Evolutionary conservation across 148 eudicot species (phyloP).

Genomic region (Rhododendron mucronatum): DNA sequence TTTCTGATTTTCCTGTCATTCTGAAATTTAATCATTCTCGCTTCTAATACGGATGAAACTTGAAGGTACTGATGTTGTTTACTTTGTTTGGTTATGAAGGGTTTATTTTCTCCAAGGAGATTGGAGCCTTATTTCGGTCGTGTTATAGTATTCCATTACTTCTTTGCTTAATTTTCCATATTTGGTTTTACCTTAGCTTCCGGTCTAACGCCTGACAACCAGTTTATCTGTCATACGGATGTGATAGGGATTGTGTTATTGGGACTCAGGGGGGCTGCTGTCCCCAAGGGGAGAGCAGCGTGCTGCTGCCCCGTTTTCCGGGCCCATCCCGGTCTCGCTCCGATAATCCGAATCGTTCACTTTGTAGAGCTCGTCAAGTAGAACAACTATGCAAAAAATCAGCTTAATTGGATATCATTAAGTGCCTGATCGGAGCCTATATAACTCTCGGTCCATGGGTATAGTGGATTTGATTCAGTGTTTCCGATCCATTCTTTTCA

Average conservation of each 20-base stretch:
- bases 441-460: no score
- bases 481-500: no score
- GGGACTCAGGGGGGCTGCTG: no score
- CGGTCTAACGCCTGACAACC: neutral
- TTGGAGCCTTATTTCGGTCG: neutral
- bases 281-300: no score
- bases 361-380: no score
- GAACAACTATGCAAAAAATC: no score
- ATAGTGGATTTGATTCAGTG: no score
- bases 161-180: neutral
- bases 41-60: neutral
- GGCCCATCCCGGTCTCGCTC: no score
- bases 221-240: neutral
- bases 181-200: neutral
- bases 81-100: constrained; percentile 8
- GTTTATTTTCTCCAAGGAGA: constrained; percentile 2
- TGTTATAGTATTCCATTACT: neutral
- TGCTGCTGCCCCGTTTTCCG: no score
- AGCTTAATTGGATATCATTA: no score
- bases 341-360: no score
- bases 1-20: constrained; percentile 10
- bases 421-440: no score
- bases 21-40: constrained; percentile 5
- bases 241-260: neutral
- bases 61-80: constrained; percentile 6